Evolutionary conservation across 257 asterid genomes (phyloP), one percentile per base, ranked within the genome.

Genomic region (Ophiorrhiza pumila): DNA sequence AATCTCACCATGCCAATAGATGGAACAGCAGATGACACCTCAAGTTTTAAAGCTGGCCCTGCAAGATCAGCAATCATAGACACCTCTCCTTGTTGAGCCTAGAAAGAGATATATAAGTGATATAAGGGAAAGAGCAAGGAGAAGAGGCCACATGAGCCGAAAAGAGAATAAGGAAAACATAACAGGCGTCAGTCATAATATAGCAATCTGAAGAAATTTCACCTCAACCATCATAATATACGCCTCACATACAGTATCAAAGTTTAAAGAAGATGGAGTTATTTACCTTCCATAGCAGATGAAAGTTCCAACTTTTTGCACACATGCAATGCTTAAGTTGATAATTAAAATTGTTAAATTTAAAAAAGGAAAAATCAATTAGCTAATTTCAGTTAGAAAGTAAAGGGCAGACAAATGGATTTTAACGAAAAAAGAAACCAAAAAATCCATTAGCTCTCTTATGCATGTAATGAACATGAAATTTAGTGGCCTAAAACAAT

Each of bases 81-180:
- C 73, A 90, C 77, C 82, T 94, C 96, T 76, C 99, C 97, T 83
- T 87, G 95, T 63, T 79, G 87, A 64, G 89, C 89, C 98, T 93
- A 80, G 20, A 64, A 72, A 74, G 49, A 62, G 37, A 41, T 32
- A 76, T 42, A 68, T 7, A 71, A 81, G 27, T 25, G 74, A 31
- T n/a, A 63, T 70, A 70, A 85, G 74, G 7, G 74, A 78, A 74
- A 27, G 22, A 63, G 59, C 29, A 62, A 18, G 11, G 18, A 35
- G 18, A 35, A 37, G 31, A 50, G 42, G 55, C 43, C 32, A 35
- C 52, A 55, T 39, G 29, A 39, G 34, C 25, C 23, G 65, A 20
- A 23, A 55, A 31, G 23, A 39, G 67, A 74, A 52, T 13, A 7
- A 7, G 18, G 22, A 50, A 49, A 69, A 50, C 15, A 32, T n/a